These are phyloP conservation scores for Eucalyptus lansdowneana DNA, from an alignment of 345 rosid species.

Conservation along the genomic window DNA sequence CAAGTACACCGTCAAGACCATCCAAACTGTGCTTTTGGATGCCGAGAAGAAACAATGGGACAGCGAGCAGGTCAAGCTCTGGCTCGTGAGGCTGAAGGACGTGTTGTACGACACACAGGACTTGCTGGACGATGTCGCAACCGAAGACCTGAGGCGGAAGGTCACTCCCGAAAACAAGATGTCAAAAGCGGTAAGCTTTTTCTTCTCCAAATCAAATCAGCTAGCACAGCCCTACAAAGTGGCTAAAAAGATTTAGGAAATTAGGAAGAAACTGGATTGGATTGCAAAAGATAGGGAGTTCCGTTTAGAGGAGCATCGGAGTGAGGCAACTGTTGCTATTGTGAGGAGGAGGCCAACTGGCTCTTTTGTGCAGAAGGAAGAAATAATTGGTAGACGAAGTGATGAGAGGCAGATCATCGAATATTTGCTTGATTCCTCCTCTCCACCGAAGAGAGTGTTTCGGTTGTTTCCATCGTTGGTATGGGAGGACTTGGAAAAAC, in stretches of 20 bases:
- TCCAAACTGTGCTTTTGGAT: not conserved
- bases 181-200: not conserved
- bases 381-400: too few species aligned
- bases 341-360: too few species aligned
- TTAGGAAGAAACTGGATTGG: not conserved
- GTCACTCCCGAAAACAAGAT: not conserved
- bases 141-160: not conserved
- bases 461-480: fast-evolving
- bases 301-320: fast-evolving
- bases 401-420: fast-evolving
- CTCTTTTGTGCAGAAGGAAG: too few species aligned
- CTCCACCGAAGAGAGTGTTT: fast-evolving
- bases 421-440: too few species aligned
- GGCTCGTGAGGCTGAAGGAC: not conserved
- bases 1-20: not conserved
- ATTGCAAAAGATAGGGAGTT: not conserved
- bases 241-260: not conserved
- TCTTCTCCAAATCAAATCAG: not conserved
- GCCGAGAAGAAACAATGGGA: not conserved
- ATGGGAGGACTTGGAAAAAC: too few species aligned
- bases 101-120: not conserved
- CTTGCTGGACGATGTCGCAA: not conserved
- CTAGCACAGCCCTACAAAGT: not conserved
- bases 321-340: too few species aligned
- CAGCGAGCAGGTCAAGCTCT: not conserved